Base-by-base conservation (phyloP, 495 filamentous ascomycete species). In the Xylaria castorea region DNA sequence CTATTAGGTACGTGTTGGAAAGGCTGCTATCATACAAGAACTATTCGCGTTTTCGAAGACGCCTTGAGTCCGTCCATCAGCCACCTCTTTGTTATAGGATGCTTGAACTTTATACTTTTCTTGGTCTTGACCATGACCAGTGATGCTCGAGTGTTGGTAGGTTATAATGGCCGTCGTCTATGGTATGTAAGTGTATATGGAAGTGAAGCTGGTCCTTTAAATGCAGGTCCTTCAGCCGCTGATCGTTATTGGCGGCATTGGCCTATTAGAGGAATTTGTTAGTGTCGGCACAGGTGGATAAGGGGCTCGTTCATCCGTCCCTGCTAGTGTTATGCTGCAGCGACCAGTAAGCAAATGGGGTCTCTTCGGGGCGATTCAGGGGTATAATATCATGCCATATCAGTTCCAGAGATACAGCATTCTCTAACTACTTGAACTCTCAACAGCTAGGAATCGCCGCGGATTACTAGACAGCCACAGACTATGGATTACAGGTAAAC, bases 301-400 rank as follows among this genome's bases (percentile, higher is more conserved):
- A 68, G 66, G 66, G 66, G 66, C 57, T 68, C 66, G 36, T 50
- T 32, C 32, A 42, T 7, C 58, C 60, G 34, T 22, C 20, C 40
- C 32, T 38, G 18, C 25, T 30, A 63, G 18, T n/a, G 11, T 12
- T 57, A 32, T 8, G 18, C 11, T 30, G 27, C 34, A 27, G 40
- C 40, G 42, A 27, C 42, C 22, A 66, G 42, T 66, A 57, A 42
- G 18, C 50, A 68, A 44, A 42, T 44, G 22, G 61, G 20, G 61
- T 7, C 63, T 46, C 40, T 50, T 66, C 63, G 20, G n/a, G 36
- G 63, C 25, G 27, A 46, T 46, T 66, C 63, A 66, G 63, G 63
- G 61, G 63, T 48, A 66, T 30, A 34, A 30, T 44, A 44, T 64
- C 61, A 64, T 22, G 38, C 42, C 25, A 46, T 50, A 25, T 63